Conservation (phyloP, 2,329 filamentous ascomycete species). For the Claviceps monticola region DNA sequence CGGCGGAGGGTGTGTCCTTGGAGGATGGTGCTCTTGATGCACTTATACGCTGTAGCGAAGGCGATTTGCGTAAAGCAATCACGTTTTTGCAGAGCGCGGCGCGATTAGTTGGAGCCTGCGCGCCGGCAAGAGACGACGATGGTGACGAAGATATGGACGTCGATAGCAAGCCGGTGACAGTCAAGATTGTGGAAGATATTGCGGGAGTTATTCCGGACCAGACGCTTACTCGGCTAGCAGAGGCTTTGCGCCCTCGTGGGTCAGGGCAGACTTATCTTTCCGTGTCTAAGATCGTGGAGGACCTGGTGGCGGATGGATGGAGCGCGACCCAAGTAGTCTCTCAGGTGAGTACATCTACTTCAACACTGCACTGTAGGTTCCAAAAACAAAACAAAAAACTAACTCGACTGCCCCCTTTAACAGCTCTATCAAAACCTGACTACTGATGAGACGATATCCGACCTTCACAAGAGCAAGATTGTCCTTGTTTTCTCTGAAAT, state of each 20-base stretch:
- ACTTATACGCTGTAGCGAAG: conserved; percentile 77
- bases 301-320: conserved; percentile 94
- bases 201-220: conserved; percentile 77
- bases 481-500: conserved; percentile 82
- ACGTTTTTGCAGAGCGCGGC: conserved; percentile 95
- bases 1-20: conserved; percentile 59
- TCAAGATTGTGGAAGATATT: conserved; percentile 81
- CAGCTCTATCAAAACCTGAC: conserved; percentile 73
- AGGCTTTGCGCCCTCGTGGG: conserved; percentile 61
- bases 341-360: conserved; percentile 41
- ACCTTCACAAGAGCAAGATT: conserved; percentile 82
- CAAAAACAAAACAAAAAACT: conserved; percentile 2
- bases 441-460: conserved; percentile 70
- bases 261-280: conserved; percentile 53
- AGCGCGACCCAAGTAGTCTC: conserved; percentile 77
- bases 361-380: neutral
- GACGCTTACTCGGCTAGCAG: conserved; percentile 56
- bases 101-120: conserved; percentile 60
- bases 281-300: conserved; percentile 68
- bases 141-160: conserved; percentile 49
- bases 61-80: conserved; percentile 90
- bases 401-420: neutral
- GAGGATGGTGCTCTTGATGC: conserved; percentile 71
- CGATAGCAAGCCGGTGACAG: conserved; percentile 50
- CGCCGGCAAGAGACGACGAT: conserved; percentile 31